phyloP scores from a whole-genome alignment of 768 basidiomycete genomes.

The Lentinula aciculospora region DNA sequence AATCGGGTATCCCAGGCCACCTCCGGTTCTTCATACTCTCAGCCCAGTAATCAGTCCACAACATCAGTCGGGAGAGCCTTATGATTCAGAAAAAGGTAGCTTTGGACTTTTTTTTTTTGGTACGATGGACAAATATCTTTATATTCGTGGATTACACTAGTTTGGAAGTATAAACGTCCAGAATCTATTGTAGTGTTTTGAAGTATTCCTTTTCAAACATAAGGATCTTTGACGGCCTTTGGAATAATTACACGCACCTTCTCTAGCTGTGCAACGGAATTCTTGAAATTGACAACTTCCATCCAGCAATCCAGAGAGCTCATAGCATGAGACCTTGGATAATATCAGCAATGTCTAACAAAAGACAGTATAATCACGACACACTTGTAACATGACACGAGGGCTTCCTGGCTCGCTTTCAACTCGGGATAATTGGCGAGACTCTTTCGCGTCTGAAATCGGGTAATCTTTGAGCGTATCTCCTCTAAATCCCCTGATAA shows the following conservation, averaged over 20 bases:
- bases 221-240: slow-evolving; percentile 3
- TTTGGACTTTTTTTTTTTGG: neutral
- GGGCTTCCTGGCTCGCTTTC: slow-evolving; percentile 49
- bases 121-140: neutral
- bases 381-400: slow-evolving; percentile 74
- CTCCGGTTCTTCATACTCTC: slow-evolving; percentile 7
- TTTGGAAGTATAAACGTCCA: neutral
- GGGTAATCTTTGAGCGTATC: slow-evolving; percentile 65
- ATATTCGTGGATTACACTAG: neutral
- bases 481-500: slow-evolving; percentile 75
- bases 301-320: slow-evolving; percentile 71
- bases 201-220: slow-evolving; percentile 49
- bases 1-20: slow-evolving; percentile 7
- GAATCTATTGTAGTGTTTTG: slow-evolving; percentile 43
- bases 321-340: slow-evolving; percentile 31
- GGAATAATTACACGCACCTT: slow-evolving; percentile 37
- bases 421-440: slow-evolving; percentile 52
- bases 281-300: slow-evolving; percentile 66
- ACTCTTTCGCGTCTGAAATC: slow-evolving; percentile 53
- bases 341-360: no score
- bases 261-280: slow-evolving; percentile 61
- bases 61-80: slow-evolving; percentile 15
- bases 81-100: slow-evolving; percentile 4
- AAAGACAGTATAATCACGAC: slow-evolving; percentile 18
- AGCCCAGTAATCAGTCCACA: slow-evolving; percentile 11